Conservation (phyloP, 495 filamentous ascomycete species). For the Beverwykella pulmonaria region DNA sequence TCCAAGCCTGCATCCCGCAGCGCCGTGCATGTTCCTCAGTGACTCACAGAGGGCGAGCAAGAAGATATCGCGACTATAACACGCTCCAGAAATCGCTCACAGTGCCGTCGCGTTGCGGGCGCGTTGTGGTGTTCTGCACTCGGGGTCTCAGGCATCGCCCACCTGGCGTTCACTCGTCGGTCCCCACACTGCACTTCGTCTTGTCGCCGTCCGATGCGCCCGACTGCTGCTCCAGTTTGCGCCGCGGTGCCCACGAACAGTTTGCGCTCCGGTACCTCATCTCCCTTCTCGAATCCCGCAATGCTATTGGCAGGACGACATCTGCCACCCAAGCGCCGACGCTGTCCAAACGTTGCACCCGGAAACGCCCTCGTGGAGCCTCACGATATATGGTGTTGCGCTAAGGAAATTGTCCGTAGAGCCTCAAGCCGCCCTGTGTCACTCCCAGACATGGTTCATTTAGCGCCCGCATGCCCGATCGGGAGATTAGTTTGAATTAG, state of each 20-base stretch:
- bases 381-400: background rate
- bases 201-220: no score
- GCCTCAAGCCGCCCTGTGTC: constrained; percentile 34
- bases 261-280: constrained; percentile 11
- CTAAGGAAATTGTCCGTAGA: constrained; percentile 20
- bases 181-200: background rate
- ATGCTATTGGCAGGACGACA: constrained; percentile 20
- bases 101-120: constrained; percentile 12
- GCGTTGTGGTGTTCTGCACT: constrained; percentile 5
- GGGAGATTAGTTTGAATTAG: constrained; percentile 28
- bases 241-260: no score
- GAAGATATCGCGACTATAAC: constrained; percentile 36
- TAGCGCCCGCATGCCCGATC: constrained; percentile 19
- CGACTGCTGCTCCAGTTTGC: no score
- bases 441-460: constrained; percentile 28
- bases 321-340: constrained; percentile 28
- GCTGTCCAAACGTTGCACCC: constrained; percentile 23
- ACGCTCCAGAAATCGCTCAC: constrained; percentile 33
- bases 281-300: background rate
- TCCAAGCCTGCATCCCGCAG: background rate
- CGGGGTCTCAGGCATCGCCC: constrained; percentile 34
- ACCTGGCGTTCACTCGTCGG: no score
- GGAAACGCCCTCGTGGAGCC: constrained; percentile 17
- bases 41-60: constrained; percentile 28
- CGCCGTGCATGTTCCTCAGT: constrained; percentile 21